Evolutionary conservation across 257 asterid genomes (phyloP).

Genomic region (Solanum lignicaule): DNA sequence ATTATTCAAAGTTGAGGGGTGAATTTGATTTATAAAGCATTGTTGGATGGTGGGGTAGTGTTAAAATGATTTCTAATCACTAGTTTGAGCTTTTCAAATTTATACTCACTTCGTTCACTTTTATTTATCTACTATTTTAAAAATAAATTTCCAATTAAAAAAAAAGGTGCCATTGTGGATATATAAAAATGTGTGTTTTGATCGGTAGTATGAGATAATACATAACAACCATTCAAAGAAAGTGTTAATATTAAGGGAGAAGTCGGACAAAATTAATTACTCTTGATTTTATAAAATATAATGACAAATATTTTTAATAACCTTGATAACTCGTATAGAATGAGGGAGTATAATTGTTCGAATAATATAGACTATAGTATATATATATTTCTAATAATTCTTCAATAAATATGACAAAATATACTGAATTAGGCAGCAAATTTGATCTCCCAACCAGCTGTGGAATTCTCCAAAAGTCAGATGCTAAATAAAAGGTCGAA

Average conservation of each 20-base stretch:
- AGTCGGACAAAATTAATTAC: neutral
- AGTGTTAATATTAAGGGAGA: neutral
- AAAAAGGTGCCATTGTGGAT: neutral
- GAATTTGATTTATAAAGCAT: neutral
- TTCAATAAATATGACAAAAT: neutral
- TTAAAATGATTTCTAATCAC: neutral
- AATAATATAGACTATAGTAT: neutral
- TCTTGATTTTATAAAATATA: neutral
- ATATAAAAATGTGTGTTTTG: neutral
- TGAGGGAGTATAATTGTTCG: neutral
- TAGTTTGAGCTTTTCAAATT: neutral
- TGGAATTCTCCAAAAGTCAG: neutral
- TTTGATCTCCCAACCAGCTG: neutral
- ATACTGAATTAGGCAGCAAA: neutral
- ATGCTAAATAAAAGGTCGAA: neutral
- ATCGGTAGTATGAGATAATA: neutral
- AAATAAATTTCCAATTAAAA: no score
- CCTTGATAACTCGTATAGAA: neutral
- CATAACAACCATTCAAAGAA: neutral
- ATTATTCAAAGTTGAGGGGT: neutral
- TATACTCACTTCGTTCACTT: neutral
- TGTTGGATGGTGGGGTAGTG: neutral
- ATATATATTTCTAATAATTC: neutral
- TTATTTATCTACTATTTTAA: no score
- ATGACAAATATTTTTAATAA: neutral